Percentiles rank a stretch among this genome's conserved stretches.
phyloP scores from a whole-genome alignment of 805 yeast species.

The Yarrowia sp. region DNA sequence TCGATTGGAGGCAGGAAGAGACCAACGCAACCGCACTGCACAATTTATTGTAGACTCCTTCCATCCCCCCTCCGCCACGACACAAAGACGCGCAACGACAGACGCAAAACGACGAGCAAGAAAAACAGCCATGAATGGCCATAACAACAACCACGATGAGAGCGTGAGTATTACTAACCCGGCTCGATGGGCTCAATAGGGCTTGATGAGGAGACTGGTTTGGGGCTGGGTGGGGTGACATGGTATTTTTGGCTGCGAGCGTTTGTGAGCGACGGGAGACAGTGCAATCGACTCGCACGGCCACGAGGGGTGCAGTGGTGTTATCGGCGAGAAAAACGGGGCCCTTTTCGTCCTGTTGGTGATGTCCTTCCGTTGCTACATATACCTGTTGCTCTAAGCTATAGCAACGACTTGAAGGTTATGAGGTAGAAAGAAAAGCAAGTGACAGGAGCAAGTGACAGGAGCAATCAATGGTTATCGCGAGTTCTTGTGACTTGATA shows the following conservation, averaged over 20 bases:
- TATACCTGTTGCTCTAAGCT: too few species aligned
- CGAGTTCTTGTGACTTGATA: too few species aligned
- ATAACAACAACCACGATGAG: not conserved
- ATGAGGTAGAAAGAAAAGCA: too few species aligned
- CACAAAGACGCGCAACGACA: not conserved
- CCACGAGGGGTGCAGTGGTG: not conserved
- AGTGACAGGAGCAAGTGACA: too few species aligned
- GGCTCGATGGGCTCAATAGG: not conserved
- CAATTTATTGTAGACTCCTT: slow-evolving; percentile 9
- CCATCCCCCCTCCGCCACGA: not conserved
- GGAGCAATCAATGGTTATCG: too few species aligned
- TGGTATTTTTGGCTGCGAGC: not conserved
- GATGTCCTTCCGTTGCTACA: too few species aligned
- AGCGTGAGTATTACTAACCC: slow-evolving; percentile 4
- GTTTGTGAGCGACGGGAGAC: not conserved
- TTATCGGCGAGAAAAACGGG: not conserved
- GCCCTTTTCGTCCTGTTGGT: too few species aligned
- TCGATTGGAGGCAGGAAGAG: slow-evolving; percentile 21
- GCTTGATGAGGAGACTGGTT: slow-evolving; percentile 1
- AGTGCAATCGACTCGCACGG: not conserved
- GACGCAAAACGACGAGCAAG: not conserved
- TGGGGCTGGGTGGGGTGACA: not conserved
- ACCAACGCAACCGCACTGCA: slow-evolving; percentile 24
- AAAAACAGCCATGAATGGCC: slow-evolving; percentile 6
- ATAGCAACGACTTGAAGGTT: too few species aligned